Conservation (phyloP, 2,329 filamentous ascomycete genomes). For the Aspergillus fijiensis region DNA sequence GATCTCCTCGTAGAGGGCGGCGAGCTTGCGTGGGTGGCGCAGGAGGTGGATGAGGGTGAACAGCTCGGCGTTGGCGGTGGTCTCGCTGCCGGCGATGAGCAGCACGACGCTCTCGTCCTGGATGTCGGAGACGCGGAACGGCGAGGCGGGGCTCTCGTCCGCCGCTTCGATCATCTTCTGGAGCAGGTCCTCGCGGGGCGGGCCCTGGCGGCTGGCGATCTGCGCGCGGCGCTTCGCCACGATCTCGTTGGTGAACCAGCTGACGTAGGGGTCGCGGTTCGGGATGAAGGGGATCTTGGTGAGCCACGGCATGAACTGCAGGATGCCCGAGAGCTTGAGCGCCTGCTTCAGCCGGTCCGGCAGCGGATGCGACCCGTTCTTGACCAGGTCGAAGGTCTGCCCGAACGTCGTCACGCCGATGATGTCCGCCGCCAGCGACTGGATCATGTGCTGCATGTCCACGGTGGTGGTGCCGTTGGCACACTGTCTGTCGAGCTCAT, state of each 20-base stretch:
- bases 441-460: slow-evolving; percentile 3
- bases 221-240: background rate
- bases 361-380: background rate
- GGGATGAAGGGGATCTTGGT: background rate
- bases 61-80: slow-evolving; percentile 1
- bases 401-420: slow-evolving; percentile 4
- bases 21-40: background rate
- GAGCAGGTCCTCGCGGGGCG: background rate
- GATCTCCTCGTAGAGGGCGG: background rate
- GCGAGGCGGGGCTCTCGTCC: background rate
- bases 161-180: background rate
- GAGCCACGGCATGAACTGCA: background rate
- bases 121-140: background rate
- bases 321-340: background rate
- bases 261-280: background rate
- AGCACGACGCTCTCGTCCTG: slow-evolving; percentile 2
- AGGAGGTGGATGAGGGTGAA: background rate
- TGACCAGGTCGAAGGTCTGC: background rate
- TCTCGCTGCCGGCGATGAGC: background rate
- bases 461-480: background rate
- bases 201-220: background rate
- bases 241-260: background rate
- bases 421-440: slow-evolving; percentile 1
- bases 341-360: background rate
- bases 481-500: background rate